phyloP scores from a whole-genome alignment of 2,329 filamentous ascomycete species.

The Rhynchosporium secalis region DNA sequence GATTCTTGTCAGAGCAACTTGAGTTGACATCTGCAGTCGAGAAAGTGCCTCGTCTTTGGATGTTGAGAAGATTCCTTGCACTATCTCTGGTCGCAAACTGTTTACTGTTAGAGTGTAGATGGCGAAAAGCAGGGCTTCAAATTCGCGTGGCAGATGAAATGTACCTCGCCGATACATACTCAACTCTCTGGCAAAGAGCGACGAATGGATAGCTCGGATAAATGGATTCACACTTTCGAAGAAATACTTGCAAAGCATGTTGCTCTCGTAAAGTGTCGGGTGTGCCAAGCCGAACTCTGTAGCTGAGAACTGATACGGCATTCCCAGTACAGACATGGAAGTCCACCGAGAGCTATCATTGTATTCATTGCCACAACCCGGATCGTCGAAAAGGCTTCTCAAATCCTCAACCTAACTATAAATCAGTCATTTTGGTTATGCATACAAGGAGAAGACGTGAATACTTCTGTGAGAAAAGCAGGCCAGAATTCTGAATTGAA shows the following conservation, averaged over 20 bases:
- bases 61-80: conserved; percentile 29
- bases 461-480: conserved; percentile 27
- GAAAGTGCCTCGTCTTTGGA: conserved; percentile 21
- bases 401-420: conserved; percentile 27
- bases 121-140: conserved; percentile 67
- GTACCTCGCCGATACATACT: conserved; percentile 56
- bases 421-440: neutral
- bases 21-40: conserved; percentile 18
- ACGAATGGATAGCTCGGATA: conserved; percentile 65
- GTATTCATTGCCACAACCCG: neutral
- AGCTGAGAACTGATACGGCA: conserved; percentile 6
- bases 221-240: conserved; percentile 68
- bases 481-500: conserved; percentile 31
- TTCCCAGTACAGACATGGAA: conserved; percentile 15
- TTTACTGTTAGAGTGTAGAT: conserved; percentile 60
- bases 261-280: conserved; percentile 29
- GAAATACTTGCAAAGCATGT: conserved; percentile 69
- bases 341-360: conserved; percentile 18
- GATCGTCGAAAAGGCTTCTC: conserved; percentile 24
- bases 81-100: conserved; percentile 57
- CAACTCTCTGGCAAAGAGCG: conserved; percentile 61
- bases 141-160: conserved; percentile 43
- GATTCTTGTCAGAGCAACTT: conserved; percentile 26
- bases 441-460: conserved; percentile 1
- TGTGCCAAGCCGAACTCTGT: conserved; percentile 15